Evolutionary conservation across 2,329 filamentous ascomycete species (phyloP), one percentile per base, ranked within the genome.

Genomic region (Penicillium glabrum): DNA sequence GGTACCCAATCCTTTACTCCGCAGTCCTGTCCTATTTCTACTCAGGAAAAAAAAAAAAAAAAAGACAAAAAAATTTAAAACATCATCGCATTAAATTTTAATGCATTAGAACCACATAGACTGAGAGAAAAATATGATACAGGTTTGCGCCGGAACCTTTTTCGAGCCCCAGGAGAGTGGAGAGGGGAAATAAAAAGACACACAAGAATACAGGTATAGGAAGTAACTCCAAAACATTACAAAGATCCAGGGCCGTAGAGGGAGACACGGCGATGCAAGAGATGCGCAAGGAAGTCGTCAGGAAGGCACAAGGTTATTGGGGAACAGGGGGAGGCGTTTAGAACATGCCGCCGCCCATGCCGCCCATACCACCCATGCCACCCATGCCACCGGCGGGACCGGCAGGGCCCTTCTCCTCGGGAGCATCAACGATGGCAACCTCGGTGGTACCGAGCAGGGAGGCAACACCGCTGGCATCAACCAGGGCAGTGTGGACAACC

Each of bases 381-480:
- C 79, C 79, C 61, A 75, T 76, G 57, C 78, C 80, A 60, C 75
- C 78, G 54, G 68, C 72, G 56, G 79, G 75, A 61, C 82, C 79
- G 59, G 83, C 80, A 69, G 86, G 75, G 46, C 73, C 84, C 89
- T 97, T 97, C 77, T 97, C 93, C 77, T 98, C 93, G 53, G 91
- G 85, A 53, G 93, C 95, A 76, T 99, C 95, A 51, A 97, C 93
- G 63, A 99, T 96, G 66, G 95, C 93, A 56, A 98, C 95, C 82
- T 99, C 95, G 59, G 95, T 99, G 65, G 95, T 99, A 75, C 95
- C 95, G 60, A 99, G 89, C 60, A 99, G 87, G 53, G 93, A 98
- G 53, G 95, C 95, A 69, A 99, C 95, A 80, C 95, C 95, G 73
- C 89, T 93, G 68, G 95, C 95, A 71, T 99, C 95, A 71, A 93